These are phyloP conservation scores for Aegle marmelos DNA, from an alignment of 345 rosid species.

Conservation along the genomic window DNA sequence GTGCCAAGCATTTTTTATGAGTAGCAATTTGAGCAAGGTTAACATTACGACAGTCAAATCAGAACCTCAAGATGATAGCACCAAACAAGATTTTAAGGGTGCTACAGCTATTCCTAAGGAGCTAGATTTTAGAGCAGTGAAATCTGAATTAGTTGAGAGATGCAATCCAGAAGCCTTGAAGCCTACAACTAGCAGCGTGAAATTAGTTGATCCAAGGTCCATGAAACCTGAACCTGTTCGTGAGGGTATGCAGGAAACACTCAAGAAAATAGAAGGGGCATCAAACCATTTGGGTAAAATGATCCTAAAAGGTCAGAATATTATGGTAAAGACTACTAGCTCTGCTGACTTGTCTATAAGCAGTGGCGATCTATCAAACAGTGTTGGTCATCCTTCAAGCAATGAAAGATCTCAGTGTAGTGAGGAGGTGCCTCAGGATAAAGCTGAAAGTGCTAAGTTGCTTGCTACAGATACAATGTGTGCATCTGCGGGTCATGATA, in stretches of 20 bases:
- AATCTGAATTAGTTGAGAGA: conserved; percentile 43
- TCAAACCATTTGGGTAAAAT: conserved; percentile 23
- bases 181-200: conserved; percentile 22
- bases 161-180: conserved; percentile 17
- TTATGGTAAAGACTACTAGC: conserved; percentile 17
- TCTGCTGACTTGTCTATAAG: conserved; percentile 22
- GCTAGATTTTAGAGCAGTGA: conserved; percentile 25
- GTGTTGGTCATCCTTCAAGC: conserved; percentile 11
- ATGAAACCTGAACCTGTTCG: conserved; percentile 52
- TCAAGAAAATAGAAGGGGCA: conserved; percentile 26
- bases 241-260: conserved; percentile 29
- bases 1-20: conserved; percentile 10
- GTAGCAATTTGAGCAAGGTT: conserved; percentile 24
- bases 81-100: conserved; percentile 21
- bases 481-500: conserved; percentile 23
- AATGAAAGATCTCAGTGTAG: conserved; percentile 16
- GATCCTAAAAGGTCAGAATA: conserved; percentile 10
- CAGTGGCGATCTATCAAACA: conserved; percentile 14
- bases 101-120: conserved; percentile 15
- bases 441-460: conserved; percentile 22
- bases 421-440: conserved; percentile 18
- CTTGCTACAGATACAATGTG: conserved; percentile 22
- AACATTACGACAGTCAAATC: conserved; percentile 44
- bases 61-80: conserved; percentile 54
- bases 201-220: conserved; percentile 27